Evolutionary conservation across 2,329 filamentous ascomycete species (phyloP).

Genomic region (Aureobasidium pullulans): DNA sequence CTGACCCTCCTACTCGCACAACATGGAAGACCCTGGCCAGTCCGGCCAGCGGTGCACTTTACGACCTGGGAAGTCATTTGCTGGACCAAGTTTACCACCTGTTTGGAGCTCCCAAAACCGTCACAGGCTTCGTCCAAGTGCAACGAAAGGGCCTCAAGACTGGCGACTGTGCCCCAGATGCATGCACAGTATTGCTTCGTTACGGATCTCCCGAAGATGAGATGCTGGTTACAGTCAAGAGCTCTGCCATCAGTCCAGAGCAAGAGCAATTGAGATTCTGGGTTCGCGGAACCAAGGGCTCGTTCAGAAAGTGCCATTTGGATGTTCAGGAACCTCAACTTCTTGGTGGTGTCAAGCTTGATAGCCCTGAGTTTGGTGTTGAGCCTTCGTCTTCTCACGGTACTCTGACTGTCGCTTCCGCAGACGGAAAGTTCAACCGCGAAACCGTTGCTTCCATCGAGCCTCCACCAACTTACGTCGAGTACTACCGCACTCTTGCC

Average conservation of each 20-base stretch:
- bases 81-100: conserved; percentile 66
- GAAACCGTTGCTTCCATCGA: conserved; percentile 51
- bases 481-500: conserved; percentile 55
- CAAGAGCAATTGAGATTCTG: conserved; percentile 64
- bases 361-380: conserved; percentile 56
- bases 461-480: conserved; percentile 56
- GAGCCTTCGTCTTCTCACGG: conserved; percentile 52
- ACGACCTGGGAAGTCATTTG: conserved; percentile 69
- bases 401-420: conserved; percentile 34
- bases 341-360: conserved; percentile 53
- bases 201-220: conserved; percentile 47
- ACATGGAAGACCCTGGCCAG: conserved; percentile 63
- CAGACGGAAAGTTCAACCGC: conserved; percentile 35
- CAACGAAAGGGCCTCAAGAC: conserved; percentile 56
- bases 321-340: conserved; percentile 73
- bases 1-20: conserved; percentile 40
- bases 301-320: conserved; percentile 63
- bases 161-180: conserved; percentile 36
- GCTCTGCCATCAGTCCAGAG: conserved; percentile 60
- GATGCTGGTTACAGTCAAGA: conserved; percentile 61
- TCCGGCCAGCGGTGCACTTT: conserved; percentile 61
- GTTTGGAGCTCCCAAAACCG: conserved; percentile 59
- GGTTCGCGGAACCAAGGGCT: conserved; percentile 67
- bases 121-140: conserved; percentile 61
- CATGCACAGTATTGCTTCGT: conserved; percentile 55